Evolutionary conservation across 768 basidiomycete species (phyloP).

Genomic region (Pleurotus ostreatus): DNA sequence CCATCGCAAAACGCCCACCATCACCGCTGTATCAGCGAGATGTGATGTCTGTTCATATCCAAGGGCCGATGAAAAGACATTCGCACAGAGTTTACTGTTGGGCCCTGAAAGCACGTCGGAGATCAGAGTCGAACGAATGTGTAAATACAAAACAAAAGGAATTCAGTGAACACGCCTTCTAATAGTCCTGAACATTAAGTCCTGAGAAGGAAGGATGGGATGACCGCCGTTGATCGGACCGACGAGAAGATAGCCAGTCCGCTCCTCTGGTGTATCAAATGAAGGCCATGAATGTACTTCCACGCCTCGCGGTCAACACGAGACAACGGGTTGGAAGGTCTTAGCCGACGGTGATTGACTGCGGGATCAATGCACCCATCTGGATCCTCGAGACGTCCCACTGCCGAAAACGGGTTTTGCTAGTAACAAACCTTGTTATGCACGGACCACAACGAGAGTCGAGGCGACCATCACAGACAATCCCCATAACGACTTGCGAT

Average conservation of each 20-base stretch:
- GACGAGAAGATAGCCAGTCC: not conserved
- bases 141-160: too few relatives aligned
- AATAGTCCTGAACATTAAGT: not conserved
- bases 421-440: not conserved
- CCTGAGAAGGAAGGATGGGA: conserved; percentile 2
- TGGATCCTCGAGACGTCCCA: too few relatives aligned
- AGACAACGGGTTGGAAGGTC: too few relatives aligned
- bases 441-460: not conserved
- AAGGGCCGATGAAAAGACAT: not conserved
- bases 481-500: conserved; percentile 5
- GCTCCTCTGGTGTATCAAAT: too few relatives aligned
- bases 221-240: not conserved
- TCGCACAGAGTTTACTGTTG: not conserved
- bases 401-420: too few relatives aligned
- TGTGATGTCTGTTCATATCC: not conserved
- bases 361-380: too few relatives aligned
- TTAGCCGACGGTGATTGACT: too few relatives aligned
- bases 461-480: conserved; percentile 1
- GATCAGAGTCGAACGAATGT: not conserved
- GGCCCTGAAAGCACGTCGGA: not conserved
- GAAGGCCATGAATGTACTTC: too few relatives aligned
- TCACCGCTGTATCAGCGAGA: too few relatives aligned
- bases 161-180: too few relatives aligned
- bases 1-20: too few relatives aligned
- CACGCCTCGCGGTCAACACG: too few relatives aligned